A percentile compares a stretch with the other conserved stretches of the same genome.
These are phyloP conservation scores for Clonostachys rosea DNA, from an alignment of 2,329 filamentous ascomycete genomes.

Conservation along the genomic window DNA sequence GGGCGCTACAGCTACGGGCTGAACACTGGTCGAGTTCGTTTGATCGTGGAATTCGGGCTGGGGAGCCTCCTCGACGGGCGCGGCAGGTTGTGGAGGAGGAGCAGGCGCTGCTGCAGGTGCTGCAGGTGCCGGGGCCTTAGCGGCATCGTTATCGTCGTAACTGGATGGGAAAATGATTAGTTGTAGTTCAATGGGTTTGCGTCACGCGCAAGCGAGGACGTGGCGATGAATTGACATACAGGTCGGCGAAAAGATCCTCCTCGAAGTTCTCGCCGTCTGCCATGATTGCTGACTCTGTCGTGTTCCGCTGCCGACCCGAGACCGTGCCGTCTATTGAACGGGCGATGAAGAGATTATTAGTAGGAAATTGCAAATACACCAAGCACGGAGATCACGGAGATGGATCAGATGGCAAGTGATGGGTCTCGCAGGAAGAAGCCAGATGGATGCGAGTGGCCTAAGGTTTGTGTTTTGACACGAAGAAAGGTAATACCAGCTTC, in stretches of 20 bases:
- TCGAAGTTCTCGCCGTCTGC: constrained; percentile 79
- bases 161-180: constrained; percentile 26
- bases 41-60: constrained; percentile 1
- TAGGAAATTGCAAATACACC: too few species aligned
- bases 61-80: constrained; percentile 7
- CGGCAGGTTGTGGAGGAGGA: constrained; percentile 7
- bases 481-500: too few species aligned
- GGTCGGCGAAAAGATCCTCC: constrained; percentile 92
- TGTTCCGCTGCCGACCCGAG: too few species aligned
- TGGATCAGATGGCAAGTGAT: constrained; percentile 3
- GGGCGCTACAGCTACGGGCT: constrained; percentile 4
- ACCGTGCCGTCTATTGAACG: too few species aligned
- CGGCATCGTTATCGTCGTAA: constrained; percentile 59
- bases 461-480: too few species aligned
- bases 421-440: neutral
- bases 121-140: constrained; percentile 24
- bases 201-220: neutral
- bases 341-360: neutral
- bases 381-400: too few species aligned
- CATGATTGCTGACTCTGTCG: constrained; percentile 44
- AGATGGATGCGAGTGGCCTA: neutral
- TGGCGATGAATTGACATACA: constrained; percentile 53
- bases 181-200: neutral
- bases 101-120: constrained; percentile 19
- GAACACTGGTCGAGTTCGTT: constrained; percentile 12